phyloP scores from a whole-genome alignment of 176 grass and related monocot species.

The Paspalum notatum region DNA sequence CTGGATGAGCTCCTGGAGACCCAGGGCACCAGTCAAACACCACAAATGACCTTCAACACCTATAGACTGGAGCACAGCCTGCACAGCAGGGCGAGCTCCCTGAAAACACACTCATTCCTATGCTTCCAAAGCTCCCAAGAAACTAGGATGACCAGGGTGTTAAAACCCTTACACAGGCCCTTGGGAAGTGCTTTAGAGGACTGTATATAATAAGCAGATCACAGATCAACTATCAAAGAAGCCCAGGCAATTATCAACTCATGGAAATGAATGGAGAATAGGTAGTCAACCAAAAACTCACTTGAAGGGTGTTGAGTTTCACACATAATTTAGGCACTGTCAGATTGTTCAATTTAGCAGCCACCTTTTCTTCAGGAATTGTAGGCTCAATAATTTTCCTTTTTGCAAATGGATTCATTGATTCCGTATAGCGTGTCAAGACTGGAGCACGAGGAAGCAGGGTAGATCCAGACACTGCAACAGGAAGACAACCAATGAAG shows the following conservation, averaged over 20 bases:
- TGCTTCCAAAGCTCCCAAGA: no score
- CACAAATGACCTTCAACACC: no score
- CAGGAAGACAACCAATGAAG: constrained; percentile 22
- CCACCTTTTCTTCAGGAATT: constrained; percentile 59
- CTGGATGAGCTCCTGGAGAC: no score
- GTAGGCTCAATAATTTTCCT: constrained; percentile 57
- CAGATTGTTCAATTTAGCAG: constrained; percentile 58
- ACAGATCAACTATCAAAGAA: constrained; percentile 9
- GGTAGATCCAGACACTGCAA: constrained; percentile 65
- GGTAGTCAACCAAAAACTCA: constrained; percentile 48
- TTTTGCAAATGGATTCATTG: constrained; percentile 75
- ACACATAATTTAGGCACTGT: constrained; percentile 74
- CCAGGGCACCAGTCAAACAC: no score
- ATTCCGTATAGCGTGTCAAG: constrained; percentile 81
- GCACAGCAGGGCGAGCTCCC: no score
- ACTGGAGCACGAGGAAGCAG: constrained; percentile 67
- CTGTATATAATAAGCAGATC: neutral
- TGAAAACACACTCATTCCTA: no score
- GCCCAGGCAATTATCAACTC: neutral
- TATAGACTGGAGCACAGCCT: no score
- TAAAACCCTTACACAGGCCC: no score
- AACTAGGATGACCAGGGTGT: no score
- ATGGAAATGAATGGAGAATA: constrained; percentile 7
- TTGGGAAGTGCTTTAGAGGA: no score
- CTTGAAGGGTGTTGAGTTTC: constrained; percentile 91